Evolutionary conservation across 768 basidiomycete genomes (phyloP).

Genomic region (Tylopilus sp.): DNA sequence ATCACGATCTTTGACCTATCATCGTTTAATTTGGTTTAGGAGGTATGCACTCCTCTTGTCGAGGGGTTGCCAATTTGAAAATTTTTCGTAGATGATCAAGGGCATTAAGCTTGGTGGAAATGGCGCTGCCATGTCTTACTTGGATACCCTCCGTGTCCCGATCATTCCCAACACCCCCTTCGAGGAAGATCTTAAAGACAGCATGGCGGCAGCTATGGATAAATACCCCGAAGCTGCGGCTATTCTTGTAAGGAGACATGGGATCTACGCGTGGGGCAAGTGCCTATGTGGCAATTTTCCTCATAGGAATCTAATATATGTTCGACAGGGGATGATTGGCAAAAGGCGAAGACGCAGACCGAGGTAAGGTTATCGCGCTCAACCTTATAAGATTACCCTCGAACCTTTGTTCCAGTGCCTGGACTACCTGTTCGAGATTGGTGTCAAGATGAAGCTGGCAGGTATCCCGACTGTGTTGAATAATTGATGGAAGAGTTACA

Average conservation of each 20-base stretch:
- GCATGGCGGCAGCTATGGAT: slow-evolving; percentile 84
- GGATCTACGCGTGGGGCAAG: slow-evolving; percentile 84
- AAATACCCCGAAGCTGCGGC: slow-evolving; percentile 77
- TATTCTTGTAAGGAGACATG: slow-evolving; percentile 74
- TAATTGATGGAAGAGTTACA: not conserved
- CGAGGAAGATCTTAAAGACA: slow-evolving; percentile 85
- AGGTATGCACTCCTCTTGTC: slow-evolving; percentile 29
- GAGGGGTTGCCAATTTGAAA: not conserved
- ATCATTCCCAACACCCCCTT: slow-evolving; percentile 91
- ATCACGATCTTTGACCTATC: not conserved
- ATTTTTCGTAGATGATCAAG: slow-evolving; percentile 77
- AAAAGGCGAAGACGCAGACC: slow-evolving; percentile 86
- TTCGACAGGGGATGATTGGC: slow-evolving; percentile 63
- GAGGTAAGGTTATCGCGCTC: slow-evolving; percentile 46
- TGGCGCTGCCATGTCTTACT: slow-evolving; percentile 74
- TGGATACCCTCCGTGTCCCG: slow-evolving; percentile 81
- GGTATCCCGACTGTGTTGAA: slow-evolving; percentile 49
- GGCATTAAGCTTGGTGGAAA: slow-evolving; percentile 75
- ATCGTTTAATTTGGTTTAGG: slow-evolving; percentile 28
- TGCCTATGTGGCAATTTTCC: not conserved
- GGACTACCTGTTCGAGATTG: slow-evolving; percentile 88
- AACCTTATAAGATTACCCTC: not conserved
- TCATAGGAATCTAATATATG: slow-evolving; percentile 2
- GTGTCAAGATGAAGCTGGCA: slow-evolving; percentile 74
- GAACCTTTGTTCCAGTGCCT: slow-evolving; percentile 53